A percentile compares a stretch with the other conserved stretches of the same genome.
Evolutionary conservation across 2,329 filamentous ascomycete genomes (phyloP).

Genomic region (Fusarium tanahbumbuense): DNA sequence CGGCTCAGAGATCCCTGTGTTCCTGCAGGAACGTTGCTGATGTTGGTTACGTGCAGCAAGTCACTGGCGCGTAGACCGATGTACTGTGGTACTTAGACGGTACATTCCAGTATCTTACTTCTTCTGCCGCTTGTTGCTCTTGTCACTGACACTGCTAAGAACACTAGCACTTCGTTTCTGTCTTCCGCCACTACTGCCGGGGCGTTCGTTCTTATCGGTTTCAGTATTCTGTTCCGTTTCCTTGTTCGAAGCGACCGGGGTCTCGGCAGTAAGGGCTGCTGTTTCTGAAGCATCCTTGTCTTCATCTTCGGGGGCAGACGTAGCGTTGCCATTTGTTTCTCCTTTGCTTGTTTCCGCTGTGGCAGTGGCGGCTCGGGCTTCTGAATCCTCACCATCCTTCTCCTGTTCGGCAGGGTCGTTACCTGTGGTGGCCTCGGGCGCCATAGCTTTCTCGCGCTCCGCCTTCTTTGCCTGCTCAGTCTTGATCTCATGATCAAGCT

Average conservation of each 20-base stretch:
- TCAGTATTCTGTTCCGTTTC: constrained; percentile 36
- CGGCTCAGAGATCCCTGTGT: constrained; percentile 12
- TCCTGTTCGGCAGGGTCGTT: constrained; percentile 27
- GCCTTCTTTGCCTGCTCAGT: constrained; percentile 68
- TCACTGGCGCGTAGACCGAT: constrained; percentile 30
- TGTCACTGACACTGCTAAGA: constrained; percentile 76
- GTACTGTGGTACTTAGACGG: constrained; percentile 40
- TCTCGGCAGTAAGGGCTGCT: constrained; percentile 18
- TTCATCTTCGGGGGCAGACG: constrained; percentile 36
- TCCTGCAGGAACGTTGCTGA: constrained; percentile 31
- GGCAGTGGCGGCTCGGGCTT: constrained; percentile 10
- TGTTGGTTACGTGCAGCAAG: constrained; percentile 20
- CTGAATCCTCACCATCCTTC: constrained; percentile 27
- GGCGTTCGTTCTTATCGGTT: constrained; percentile 49
- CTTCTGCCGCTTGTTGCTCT: constrained; percentile 68
- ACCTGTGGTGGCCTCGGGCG: constrained; percentile 33
- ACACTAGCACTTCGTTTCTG: constrained; percentile 89
- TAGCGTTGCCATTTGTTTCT: constrained; percentile 25
- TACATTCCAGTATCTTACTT: constrained; percentile 51
- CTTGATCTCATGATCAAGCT: constrained; percentile 78
- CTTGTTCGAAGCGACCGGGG: constrained; percentile 24
- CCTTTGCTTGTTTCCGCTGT: constrained; percentile 4
- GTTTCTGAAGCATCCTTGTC: constrained; percentile 24
- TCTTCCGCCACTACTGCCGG: constrained; percentile 55
- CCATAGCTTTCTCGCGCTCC: constrained; percentile 59